Evolutionary conservation across 805 yeast genomes (phyloP).

Genomic region (Yarrowia yakushimensis): DNA sequence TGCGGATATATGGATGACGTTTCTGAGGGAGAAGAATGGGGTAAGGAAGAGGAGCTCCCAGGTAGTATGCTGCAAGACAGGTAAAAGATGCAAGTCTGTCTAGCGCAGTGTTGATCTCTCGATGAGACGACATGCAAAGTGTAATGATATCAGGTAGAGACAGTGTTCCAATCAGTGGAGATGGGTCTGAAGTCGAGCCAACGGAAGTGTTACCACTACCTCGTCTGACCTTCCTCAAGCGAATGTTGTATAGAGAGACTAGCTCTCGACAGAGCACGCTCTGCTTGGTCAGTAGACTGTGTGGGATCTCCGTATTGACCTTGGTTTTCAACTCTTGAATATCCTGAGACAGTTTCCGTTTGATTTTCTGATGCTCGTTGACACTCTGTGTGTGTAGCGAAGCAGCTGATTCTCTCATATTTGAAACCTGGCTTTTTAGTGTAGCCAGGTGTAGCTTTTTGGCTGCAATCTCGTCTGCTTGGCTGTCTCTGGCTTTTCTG

Average conservation of each 20-base stretch:
- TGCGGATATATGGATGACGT: conserved; percentile 30
- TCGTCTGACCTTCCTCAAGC: conserved; percentile 12
- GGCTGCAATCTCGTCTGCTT: not conserved
- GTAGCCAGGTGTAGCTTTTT: not conserved
- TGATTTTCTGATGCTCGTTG: conserved; percentile 11
- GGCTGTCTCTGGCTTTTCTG: not conserved
- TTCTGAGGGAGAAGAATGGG: conserved; percentile 34
- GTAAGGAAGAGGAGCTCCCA: conserved; percentile 37
- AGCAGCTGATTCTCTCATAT: not conserved
- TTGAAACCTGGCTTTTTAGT: not conserved
- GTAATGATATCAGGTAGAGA: conserved; percentile 14
- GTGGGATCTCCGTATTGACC: not conserved
- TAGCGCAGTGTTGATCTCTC: conserved; percentile 34
- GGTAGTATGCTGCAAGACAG: conserved; percentile 36
- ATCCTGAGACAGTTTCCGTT: conserved; percentile 1
- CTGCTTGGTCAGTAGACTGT: not conserved
- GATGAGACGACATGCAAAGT: not conserved
- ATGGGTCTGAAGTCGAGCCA: not conserved
- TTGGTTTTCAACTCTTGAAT: not conserved
- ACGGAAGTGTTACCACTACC: not conserved
- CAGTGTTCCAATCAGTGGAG: not conserved
- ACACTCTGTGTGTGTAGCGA: not conserved
- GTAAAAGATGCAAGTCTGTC: conserved; percentile 37
- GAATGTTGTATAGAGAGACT: conserved; percentile 9
- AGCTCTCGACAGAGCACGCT: conserved; percentile 5